Evolutionary conservation across 2,329 filamentous ascomycete species (phyloP), one percentile per base, ranked within the genome.

Genomic region (Hymenoscyphus fructigenus): DNA sequence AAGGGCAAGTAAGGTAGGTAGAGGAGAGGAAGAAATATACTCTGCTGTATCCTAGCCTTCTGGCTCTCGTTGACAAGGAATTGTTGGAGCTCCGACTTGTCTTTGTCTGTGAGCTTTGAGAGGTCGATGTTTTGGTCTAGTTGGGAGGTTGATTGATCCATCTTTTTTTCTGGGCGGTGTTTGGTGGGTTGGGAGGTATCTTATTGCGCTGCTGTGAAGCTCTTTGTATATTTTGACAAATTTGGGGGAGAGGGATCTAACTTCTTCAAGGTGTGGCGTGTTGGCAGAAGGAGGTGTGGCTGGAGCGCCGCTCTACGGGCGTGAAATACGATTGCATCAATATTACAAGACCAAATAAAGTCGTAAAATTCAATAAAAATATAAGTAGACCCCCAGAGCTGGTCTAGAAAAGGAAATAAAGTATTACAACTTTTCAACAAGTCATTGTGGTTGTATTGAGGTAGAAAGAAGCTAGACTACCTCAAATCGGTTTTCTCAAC

Each of bases 1-100:
- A 17, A 44, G 55, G n/a, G 57, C 20, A 23, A 50, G 20, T 4
- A 6, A 53, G 12, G 9, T 26, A n/a, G 47, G 34, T 64, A 20
- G 59, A 55, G 63, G 15, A 17, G 26, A 36, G 36, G n/a, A 29
- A 34, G 36, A 20, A 32, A 75, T 77, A 68, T 73, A 84, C 83
- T 79, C 69, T 81, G 78, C 70, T 84, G 82, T 66, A 85, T 81
- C 70, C 86, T 82, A n/a, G 91, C 86, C 78, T 95, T 95, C 79
- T 97, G 92, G 69, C 86, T 85, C 82, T 97, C 93, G 76, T 91
- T 92, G 72, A 87, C 81, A 65, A 97, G 84, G 79, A 97, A 94
- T 75, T 92, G 88, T 75, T 92, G 91, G 55, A 99, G 85, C 79
- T 98, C 93, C 70, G 87, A 83, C 84, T 93, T 95, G 80, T 97